Percentiles rank a stretch among this genome's conserved stretches.
Evolutionary conservation across 1,284 basidiomycete species (phyloP).

Genomic region (Sporisorium exsertum): DNA sequence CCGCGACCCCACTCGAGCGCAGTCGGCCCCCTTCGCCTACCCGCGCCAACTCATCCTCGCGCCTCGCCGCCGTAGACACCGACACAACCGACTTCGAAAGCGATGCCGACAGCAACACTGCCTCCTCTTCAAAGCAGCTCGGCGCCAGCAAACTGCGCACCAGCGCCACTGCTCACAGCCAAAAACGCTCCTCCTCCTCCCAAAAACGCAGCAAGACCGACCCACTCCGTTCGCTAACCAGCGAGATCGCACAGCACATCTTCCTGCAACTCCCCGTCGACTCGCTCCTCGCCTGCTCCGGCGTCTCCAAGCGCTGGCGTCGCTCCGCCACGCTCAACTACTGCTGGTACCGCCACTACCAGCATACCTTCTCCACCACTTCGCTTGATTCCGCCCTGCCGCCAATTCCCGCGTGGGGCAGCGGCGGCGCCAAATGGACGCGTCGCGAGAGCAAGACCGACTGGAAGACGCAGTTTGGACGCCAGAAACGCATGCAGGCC

Average conservation of each 20-base stretch:
- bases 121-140: constrained; percentile 3
- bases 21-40: constrained; percentile 47
- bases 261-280: constrained; percentile 59
- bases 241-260: constrained; percentile 64
- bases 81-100: constrained; percentile 48
- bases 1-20: constrained; percentile 46
- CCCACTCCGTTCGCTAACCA: constrained; percentile 52
- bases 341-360: constrained; percentile 58
- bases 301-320: constrained; percentile 57
- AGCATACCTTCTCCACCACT: constrained; percentile 30
- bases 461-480: constrained; percentile 57
- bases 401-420: constrained; percentile 38
- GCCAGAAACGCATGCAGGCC: constrained; percentile 42
- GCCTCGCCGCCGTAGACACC: constrained; percentile 39
- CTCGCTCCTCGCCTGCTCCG: constrained; percentile 51
- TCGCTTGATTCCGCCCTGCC: constrained; percentile 31
- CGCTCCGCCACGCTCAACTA: constrained; percentile 64
- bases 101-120: constrained; percentile 12
- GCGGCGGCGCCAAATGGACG: constrained; percentile 59
- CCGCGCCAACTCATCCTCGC: constrained; percentile 28
- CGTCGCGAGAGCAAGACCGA: constrained; percentile 61
- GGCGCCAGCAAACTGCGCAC: constrained; percentile 25
- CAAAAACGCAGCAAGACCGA: constrained; percentile 52
- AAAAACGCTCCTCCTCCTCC: constrained; percentile 17
- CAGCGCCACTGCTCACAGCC: background rate